phyloP scores from a whole-genome alignment of 2,329 filamentous ascomycete genomes.

The Spiromastix sp. region DNA sequence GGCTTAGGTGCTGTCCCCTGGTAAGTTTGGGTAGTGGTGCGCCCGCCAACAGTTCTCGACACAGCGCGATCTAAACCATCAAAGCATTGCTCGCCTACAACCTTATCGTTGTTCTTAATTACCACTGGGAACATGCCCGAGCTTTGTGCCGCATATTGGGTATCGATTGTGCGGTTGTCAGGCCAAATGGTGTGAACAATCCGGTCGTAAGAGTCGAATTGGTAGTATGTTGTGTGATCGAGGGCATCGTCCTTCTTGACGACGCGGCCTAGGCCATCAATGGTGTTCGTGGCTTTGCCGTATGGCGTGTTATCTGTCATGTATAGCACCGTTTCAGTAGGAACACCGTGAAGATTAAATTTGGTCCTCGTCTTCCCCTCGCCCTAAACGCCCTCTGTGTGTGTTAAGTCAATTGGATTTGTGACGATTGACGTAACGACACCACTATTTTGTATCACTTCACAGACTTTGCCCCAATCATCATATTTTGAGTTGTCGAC shows the following conservation, averaged over 20 bases:
- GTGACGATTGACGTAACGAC: background rate
- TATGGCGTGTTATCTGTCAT: background rate
- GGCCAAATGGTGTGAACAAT: slow-evolving; percentile 10
- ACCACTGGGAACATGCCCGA: no score
- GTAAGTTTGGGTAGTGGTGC: no score
- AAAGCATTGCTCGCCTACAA: no score
- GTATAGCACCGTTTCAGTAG: background rate
- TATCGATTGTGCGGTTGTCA: slow-evolving; percentile 5
- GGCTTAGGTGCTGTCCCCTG: no score
- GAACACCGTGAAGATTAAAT: background rate
- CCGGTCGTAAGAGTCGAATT: slow-evolving; percentile 6
- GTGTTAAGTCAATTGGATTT: slow-evolving; percentile 8
- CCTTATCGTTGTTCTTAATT: no score
- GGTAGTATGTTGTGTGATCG: slow-evolving; percentile 1
- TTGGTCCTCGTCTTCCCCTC: slow-evolving; percentile 5
- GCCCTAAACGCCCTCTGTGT: slow-evolving; percentile 7
- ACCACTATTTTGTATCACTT: slow-evolving; percentile 13
- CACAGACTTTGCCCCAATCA: no score
- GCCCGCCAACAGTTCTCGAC: no score
- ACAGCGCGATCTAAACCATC: no score
- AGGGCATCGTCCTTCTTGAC: background rate
- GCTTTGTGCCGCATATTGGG: slow-evolving; percentile 6
- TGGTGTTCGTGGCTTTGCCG: slow-evolving; percentile 1
- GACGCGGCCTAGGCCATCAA: slow-evolving; percentile 5
- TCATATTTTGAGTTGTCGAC: no score